phyloP scores from a whole-genome alignment of 1,284 basidiomycete genomes.

The Apiotrichum domesticum region DNA sequence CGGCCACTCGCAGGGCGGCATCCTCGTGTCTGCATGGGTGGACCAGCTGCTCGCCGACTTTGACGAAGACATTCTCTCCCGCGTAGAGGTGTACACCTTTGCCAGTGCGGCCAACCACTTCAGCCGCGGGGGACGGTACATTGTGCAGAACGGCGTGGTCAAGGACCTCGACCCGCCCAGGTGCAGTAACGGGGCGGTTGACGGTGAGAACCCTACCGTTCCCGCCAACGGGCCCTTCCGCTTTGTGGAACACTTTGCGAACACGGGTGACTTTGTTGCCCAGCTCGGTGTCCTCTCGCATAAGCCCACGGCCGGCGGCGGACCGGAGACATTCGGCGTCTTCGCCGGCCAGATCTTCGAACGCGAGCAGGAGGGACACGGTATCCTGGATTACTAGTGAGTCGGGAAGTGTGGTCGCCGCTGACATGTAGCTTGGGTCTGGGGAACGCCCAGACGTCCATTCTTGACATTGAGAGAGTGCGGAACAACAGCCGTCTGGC shows the following conservation, averaged over 20 bases:
- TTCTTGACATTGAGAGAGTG: background rate
- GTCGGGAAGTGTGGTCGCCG: background rate
- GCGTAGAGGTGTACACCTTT: conserved; percentile 35
- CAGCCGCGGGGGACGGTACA: conserved; percentile 6
- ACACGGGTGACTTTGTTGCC: conserved; percentile 23
- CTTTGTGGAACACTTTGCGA: conserved; percentile 28
- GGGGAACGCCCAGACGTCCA: background rate
- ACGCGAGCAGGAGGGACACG: conserved; percentile 24
- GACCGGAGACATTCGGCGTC: conserved; percentile 14
- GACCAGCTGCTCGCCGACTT: conserved; percentile 30
- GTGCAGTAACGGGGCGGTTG: background rate
- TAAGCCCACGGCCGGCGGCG: background rate
- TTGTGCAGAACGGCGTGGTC: background rate
- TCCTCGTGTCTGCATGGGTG: conserved; percentile 23
- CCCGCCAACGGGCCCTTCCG: conserved; percentile 16
- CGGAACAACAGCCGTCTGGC: background rate
- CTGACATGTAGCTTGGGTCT: background rate
- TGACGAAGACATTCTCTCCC: conserved; percentile 14
- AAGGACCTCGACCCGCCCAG: background rate
- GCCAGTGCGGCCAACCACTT: conserved; percentile 33
- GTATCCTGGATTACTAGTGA: conserved; percentile 26
- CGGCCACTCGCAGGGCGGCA: conserved; percentile 31
- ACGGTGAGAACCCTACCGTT: conserved; percentile 1
- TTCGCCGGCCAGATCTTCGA: conserved; percentile 28
- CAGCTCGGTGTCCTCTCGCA: conserved; percentile 16